Evolutionary conservation across 1,284 basidiomycete genomes (phyloP), one percentile per base, ranked within the genome.

Genomic region (Athelia sp.): DNA sequence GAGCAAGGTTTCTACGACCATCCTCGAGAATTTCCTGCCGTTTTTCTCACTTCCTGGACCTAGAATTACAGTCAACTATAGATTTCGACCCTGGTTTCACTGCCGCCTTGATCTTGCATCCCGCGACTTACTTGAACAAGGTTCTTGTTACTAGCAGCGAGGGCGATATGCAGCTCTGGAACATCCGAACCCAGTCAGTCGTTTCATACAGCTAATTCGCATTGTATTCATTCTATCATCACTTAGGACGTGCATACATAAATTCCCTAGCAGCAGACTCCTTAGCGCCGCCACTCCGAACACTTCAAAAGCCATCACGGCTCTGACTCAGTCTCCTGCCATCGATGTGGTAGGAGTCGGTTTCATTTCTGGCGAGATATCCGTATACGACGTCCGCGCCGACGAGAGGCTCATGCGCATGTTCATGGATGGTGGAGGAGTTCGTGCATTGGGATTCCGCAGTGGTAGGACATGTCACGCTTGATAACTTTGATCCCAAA

Each of bases 41-140:
- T 45, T 11, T 45, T 23, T 4, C 43, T 48, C 24, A 46, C 35
- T 24, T 21, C 50, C 35, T 23, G 46, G 44, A 51, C 48, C 3
- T 52, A 87, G 85, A 72, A 45, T 65, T 90, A 11, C 73, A 83
- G 47, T 72, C 71, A 2, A 79, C 76, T 10, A 81, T 97, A 43
- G 73, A 84, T 46, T 95, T 94, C 57, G 83, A 88, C 38, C 61
- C 75, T 13, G 83, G 77, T 4, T 98, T 98, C 65, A 88, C 84
- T 1, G 95, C 96, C 9, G 89, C 83, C 10, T 78, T 76, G 17
- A 69, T 98, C 24, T 74, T 98, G 4, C 97, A 99, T 66, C 97
- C 97, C 1, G 87, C 93, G 1, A 99, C 97, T 3, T 99, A 99
- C 67, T 69, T 99, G 48, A 98, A 99, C 75, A 99, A 99, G 71